Evolutionary conservation across 768 basidiomycete species (phyloP), one percentile per base, ranked within the genome.

Genomic region (Boletus pseudopeckii): DNA sequence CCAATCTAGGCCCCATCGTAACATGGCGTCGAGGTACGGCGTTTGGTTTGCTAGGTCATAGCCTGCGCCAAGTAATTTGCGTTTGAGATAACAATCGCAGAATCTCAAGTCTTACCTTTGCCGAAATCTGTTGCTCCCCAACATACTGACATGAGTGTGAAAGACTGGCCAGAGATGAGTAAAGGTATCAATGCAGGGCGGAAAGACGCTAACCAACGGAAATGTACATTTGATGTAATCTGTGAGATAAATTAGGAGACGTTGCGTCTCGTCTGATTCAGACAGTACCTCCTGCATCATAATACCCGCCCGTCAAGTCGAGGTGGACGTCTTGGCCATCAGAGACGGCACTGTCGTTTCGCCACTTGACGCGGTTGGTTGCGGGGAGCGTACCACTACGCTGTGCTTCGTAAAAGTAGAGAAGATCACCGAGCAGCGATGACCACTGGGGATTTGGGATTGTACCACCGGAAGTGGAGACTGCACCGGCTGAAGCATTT

Each of bases 401-500:
- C 64, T 97, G 94, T 1, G 86, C 92, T 57, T 97, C 94, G 64
- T 94, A 97, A 70, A 96, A 96, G 65, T 84, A 96, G 26, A 96
- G 67, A 26, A 87, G 69, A 67, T 87, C 84, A 4, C 93, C 94
- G 0, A 96, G 79, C 3, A 96, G 69, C 45, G 77, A 86, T 6
- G 85, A 79, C 92, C 93, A 96, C 66, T 93, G 90, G 3, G 80
- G 62, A 66, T 93, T 93, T 39, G 88, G 84, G 55, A 66, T 59
- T 30, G 20, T 11, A 9, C 71, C 69, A 14, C 71, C 58, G 10
- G 68, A 28, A n/a, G 83, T 78, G 17, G 75, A 59, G 40, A 76
- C 59, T 14, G 86, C 76, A 28, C 87, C 88, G 2, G 73, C 70
- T 15, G 83, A 73, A 13, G 81, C 71, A 62, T 78, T 74, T 3